phyloP scores from a whole-genome alignment of 2,329 filamentous ascomycete species.

The Sarocladium kiliense region DNA sequence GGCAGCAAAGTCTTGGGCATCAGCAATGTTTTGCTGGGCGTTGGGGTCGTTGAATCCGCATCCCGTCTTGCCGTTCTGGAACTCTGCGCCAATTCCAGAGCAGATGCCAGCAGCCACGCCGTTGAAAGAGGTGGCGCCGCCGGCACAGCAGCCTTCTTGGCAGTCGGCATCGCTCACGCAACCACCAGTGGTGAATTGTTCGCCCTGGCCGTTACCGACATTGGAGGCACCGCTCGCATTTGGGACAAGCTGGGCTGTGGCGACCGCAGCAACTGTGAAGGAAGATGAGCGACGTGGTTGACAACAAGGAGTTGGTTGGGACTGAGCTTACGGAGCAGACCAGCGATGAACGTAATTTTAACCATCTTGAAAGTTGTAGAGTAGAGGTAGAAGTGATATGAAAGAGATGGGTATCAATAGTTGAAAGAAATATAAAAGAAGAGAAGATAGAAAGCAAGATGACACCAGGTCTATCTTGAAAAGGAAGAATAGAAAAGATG shows the following conservation, averaged over 20 bases:
- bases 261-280: constrained; percentile 2
- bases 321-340: constrained; percentile 1
- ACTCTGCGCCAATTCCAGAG: constrained; percentile 19
- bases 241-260: constrained; percentile 14
- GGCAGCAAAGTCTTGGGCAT: neutral
- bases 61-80: constrained; percentile 21
- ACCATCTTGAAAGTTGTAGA: constrained; percentile 3
- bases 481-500: neutral
- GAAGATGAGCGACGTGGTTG: too few relatives aligned
- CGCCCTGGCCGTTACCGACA: constrained; percentile 16
- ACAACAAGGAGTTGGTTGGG: too few relatives aligned
- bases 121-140: constrained; percentile 13
- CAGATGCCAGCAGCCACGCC: constrained; percentile 18
- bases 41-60: constrained; percentile 17
- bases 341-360: neutral
- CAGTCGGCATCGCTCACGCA: constrained; percentile 21
- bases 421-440: neutral
- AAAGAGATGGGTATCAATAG: neutral
- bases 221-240: constrained; percentile 15
- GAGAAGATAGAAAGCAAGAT: neutral
- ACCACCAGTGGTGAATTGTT: constrained; percentile 22
- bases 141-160: constrained; percentile 19
- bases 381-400: neutral
- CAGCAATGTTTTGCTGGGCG: constrained; percentile 8
- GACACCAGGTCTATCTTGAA: constrained; percentile 4